Conservation (phyloP, 2,329 filamentous ascomycete species). For the Aaosphaeria arxii region DNA sequence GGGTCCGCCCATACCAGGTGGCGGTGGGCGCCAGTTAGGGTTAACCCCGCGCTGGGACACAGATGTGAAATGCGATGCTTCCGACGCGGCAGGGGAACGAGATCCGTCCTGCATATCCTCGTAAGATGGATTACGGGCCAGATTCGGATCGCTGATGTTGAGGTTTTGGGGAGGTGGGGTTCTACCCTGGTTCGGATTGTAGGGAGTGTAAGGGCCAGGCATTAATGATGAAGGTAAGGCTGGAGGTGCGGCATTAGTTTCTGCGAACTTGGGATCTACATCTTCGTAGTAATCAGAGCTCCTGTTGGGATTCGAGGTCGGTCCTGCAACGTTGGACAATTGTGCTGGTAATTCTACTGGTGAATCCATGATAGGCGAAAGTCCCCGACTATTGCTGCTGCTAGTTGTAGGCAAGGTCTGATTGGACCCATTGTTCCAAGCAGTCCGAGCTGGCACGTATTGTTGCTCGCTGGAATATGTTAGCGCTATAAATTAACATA, state of each 20-base stretch:
- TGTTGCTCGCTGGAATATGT: constrained; percentile 22
- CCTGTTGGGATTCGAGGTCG: constrained; percentile 20
- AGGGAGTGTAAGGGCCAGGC: constrained; percentile 29
- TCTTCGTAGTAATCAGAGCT: constrained; percentile 80
- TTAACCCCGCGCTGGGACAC: constrained; percentile 87
- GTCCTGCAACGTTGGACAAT: constrained; percentile 19
- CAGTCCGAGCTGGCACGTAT: constrained; percentile 48
- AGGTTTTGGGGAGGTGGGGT: constrained; percentile 19
- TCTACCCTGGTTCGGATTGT: constrained; percentile 22
- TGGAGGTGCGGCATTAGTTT: constrained; percentile 30
- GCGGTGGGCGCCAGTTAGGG: constrained; percentile 70
- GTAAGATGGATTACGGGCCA: constrained; percentile 49
- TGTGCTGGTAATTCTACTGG: constrained; percentile 33
- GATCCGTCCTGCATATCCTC: constrained; percentile 63
- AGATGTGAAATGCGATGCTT: constrained; percentile 83
- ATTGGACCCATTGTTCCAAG: constrained; percentile 37
- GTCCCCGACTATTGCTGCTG: constrained; percentile 29
- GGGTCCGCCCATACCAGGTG: constrained; percentile 47
- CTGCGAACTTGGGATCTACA: constrained; percentile 81
- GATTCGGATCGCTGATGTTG: constrained; percentile 28
- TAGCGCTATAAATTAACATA: not conserved
- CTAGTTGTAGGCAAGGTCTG: constrained; percentile 22
- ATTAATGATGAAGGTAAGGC: constrained; percentile 30
- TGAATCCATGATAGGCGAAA: constrained; percentile 40
- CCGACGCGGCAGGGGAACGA: constrained; percentile 70